These are phyloP conservation scores for Pseudopithomyces chartarum DNA, from an alignment of 2,329 filamentous ascomycete genomes.

Conservation along the genomic window DNA sequence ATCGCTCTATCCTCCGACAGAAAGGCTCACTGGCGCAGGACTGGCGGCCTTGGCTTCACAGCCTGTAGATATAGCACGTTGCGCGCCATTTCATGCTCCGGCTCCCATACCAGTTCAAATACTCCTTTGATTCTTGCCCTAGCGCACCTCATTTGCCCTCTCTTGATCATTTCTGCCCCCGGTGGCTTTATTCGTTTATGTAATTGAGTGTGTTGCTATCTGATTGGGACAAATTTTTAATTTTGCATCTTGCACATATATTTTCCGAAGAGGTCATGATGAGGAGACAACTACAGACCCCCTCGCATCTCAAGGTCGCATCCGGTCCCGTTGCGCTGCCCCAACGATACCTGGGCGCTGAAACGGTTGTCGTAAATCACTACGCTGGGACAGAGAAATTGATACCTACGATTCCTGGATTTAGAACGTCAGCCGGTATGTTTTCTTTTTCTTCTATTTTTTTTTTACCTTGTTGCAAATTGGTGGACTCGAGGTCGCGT, in stretches of 20 bases:
- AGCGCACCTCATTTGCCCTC: background rate
- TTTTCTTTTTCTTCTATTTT: conserved; percentile 20
- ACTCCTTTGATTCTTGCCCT: background rate
- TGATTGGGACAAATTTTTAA: background rate
- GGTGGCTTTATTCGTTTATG: conserved; percentile 6
- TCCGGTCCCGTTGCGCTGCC: conserved; percentile 29
- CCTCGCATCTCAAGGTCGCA: conserved; percentile 40
- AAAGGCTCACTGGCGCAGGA: background rate
- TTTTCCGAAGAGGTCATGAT: background rate
- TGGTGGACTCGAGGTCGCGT: conserved; percentile 14
- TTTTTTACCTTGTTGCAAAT: conserved; percentile 5
- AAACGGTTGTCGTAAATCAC: conserved; percentile 40
- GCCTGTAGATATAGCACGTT: conserved; percentile 11
- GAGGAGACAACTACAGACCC: conserved; percentile 31
- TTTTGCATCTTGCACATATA: background rate
- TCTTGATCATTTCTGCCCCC: background rate
- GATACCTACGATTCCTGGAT: conserved; percentile 46
- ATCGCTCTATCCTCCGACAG: background rate
- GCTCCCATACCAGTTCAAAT: background rate
- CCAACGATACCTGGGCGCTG: conserved; percentile 31
- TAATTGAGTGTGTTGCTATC: background rate
- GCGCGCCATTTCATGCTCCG: background rate
- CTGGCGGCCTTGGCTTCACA: conserved; percentile 7
- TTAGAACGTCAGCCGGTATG: conserved; percentile 46
- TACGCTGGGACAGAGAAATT: conserved; percentile 41